Conservation (phyloP, 2,329 filamentous ascomycete species). For the Exophiala bonariae region DNA sequence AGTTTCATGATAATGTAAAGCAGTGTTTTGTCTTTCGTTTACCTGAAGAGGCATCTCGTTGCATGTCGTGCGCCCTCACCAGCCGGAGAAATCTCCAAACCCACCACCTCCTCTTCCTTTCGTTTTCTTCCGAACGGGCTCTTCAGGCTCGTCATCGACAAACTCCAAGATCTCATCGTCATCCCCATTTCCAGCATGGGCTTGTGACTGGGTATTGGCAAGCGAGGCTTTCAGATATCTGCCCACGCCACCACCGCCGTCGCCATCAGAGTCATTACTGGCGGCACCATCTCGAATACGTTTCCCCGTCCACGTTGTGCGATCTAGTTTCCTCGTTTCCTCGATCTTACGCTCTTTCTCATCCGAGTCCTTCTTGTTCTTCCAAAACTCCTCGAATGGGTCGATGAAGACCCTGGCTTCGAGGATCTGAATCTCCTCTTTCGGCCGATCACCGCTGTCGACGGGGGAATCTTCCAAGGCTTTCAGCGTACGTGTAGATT, state of each 20-base stretch:
- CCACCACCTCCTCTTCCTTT: constrained; percentile 65
- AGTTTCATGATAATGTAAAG: too few species aligned
- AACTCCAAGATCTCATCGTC: constrained; percentile 63
- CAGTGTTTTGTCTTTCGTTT: too few species aligned
- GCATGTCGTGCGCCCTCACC: too few species aligned
- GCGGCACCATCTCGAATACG: constrained; percentile 70
- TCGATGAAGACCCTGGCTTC: constrained; percentile 87
- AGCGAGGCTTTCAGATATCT: constrained; percentile 73
- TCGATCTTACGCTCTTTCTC: constrained; percentile 45
- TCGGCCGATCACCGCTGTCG: constrained; percentile 73
- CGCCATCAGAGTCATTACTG: constrained; percentile 41
- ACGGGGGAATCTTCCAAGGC: constrained; percentile 76
- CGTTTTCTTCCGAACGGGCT: constrained; percentile 77
- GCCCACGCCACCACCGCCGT: constrained; percentile 55
- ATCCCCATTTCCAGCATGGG: constrained; percentile 30
- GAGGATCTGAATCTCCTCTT: constrained; percentile 75
- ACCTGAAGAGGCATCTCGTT: too few species aligned
- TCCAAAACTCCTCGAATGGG: constrained; percentile 90
- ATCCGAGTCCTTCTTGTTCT: constrained; percentile 68
- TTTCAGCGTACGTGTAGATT: constrained; percentile 61
- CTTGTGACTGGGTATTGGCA: constrained; percentile 12
- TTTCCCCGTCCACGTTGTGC: constrained; percentile 95
- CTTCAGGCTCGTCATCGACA: constrained; percentile 64
- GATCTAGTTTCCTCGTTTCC: constrained; percentile 52
- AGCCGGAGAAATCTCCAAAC: constrained; percentile 93